These are phyloP conservation scores for Austroboletus eburneus DNA, from an alignment of 768 basidiomycete genomes.

Conservation along the genomic window DNA sequence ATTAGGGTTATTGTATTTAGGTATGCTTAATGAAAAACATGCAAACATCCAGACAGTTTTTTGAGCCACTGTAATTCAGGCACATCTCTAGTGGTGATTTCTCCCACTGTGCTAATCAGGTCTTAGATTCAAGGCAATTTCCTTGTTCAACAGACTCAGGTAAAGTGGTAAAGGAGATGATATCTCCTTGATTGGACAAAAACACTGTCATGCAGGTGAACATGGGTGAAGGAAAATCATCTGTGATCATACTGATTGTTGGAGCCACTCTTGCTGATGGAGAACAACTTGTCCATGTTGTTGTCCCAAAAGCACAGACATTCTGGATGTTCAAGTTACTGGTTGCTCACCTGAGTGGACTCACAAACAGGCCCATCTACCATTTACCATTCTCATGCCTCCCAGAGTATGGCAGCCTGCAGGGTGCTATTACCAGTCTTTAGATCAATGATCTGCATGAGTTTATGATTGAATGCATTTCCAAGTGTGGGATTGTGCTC, in stretches of 20 bases:
- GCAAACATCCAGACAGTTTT: too few species aligned
- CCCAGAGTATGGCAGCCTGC: conserved; percentile 11
- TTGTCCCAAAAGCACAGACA: too few species aligned
- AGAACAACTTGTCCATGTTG: conserved; percentile 37
- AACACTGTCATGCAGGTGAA: conserved; percentile 46
- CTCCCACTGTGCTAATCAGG: too few species aligned
- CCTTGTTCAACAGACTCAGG: conserved; percentile 12
- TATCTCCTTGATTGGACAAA: conserved; percentile 27
- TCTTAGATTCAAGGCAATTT: too few species aligned
- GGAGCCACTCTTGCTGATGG: conserved; percentile 39
- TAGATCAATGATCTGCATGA: conserved; percentile 9
- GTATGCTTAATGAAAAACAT: too few species aligned
- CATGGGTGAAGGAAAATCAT: too few species aligned
- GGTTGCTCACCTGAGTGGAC: conserved; percentile 35
- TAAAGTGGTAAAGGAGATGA: conserved; percentile 40
- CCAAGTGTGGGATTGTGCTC: too few species aligned
- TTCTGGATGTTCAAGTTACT: conserved; percentile 38
- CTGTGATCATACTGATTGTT: conserved; percentile 41
- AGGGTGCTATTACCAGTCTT: background rate
- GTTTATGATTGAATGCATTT: too few species aligned
- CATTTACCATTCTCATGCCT: too few species aligned
- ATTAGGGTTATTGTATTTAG: too few species aligned
- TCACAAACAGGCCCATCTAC: conserved; percentile 40
- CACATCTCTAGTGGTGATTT: too few species aligned
- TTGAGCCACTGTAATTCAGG: too few species aligned